A percentile compares a stretch with the other conserved stretches of the same genome.
phyloP scores from a whole-genome alignment of 2,329 filamentous ascomycete species.

The Ophiostoma ulmi region DNA sequence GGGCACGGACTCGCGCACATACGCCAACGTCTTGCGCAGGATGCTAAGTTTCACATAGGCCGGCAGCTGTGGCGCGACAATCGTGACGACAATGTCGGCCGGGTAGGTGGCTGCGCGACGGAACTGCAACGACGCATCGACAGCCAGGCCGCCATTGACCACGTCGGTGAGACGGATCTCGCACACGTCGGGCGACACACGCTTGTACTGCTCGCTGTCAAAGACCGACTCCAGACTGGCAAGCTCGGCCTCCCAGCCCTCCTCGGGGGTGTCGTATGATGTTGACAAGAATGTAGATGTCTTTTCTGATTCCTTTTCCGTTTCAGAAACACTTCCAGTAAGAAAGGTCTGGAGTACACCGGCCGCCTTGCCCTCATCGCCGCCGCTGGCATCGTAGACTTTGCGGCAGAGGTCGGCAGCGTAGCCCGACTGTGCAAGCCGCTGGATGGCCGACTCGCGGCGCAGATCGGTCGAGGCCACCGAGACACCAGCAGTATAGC shows the following conservation, averaged over 20 bases:
- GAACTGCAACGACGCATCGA: constrained; percentile 57
- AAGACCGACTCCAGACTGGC: constrained; percentile 80
- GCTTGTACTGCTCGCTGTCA: constrained; percentile 60
- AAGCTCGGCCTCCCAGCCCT: constrained; percentile 81
- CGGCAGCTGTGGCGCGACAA: constrained; percentile 63
- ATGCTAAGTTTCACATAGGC: constrained; percentile 92
- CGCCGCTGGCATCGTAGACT: constrained; percentile 62
- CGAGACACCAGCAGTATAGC: constrained; percentile 83
- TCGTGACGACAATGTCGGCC: constrained; percentile 59
- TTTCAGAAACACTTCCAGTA: constrained; percentile 36
- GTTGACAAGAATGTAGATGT: neutral
- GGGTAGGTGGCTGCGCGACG: constrained; percentile 73
- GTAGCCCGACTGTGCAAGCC: constrained; percentile 78
- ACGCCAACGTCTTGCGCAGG: constrained; percentile 67
- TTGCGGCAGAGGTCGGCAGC: constrained; percentile 76
- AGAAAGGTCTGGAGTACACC: constrained; percentile 71
- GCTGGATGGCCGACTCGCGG: constrained; percentile 74
- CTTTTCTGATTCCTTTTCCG: neutral
- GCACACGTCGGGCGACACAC: constrained; percentile 58
- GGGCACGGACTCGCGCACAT: constrained; percentile 64
- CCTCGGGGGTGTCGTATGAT: constrained; percentile 47
- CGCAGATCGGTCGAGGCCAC: constrained; percentile 77
- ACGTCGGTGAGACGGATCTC: constrained; percentile 61
- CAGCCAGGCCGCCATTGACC: constrained; percentile 45
- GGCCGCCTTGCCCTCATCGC: constrained; percentile 72